A percentile compares a stretch with the other conserved stretches of the same genome.
phyloP scores from a whole-genome alignment of 129 eudicot species.

The Lonicera japonica region DNA sequence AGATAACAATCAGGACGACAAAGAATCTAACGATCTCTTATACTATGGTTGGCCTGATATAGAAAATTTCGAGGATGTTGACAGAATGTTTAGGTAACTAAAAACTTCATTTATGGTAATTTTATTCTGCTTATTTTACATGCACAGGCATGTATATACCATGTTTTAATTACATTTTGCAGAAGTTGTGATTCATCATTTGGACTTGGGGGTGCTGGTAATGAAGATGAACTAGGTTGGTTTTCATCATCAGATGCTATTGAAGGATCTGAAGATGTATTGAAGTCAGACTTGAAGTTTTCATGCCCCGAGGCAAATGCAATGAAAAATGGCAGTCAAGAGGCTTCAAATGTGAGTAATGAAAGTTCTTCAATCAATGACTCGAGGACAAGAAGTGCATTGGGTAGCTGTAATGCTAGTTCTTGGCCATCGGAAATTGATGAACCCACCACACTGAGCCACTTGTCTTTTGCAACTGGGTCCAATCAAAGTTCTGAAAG shows the following conservation, averaged over 20 bases:
- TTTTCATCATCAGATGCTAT: conserved; percentile 49
- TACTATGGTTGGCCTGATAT: conserved; percentile 77
- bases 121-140: too few species aligned
- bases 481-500: conserved; percentile 28
- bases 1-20: conserved; percentile 34
- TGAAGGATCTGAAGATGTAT: conserved; percentile 49
- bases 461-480: conserved; percentile 16
- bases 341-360: not conserved
- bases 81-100: conserved; percentile 72
- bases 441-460: conserved; percentile 8
- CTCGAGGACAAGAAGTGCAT: conserved; percentile 9
- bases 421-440: conserved; percentile 14
- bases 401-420: conserved; percentile 10
- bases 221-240: conserved; percentile 69
- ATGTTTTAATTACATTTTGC: conserved; percentile 10
- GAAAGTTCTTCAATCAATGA: not conserved
- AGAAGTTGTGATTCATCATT: conserved; percentile 87
- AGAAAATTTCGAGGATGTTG: conserved; percentile 86
- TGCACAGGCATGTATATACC: not conserved
- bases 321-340: conserved; percentile 23
- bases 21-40: conserved; percentile 57
- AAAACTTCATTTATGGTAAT: too few species aligned
- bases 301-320: conserved; percentile 39
- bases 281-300: conserved; percentile 39
- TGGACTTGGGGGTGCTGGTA: conserved; percentile 50